A percentile compares a stretch with the other conserved stretches of the same genome.
phyloP scores from a whole-genome alignment of 192 early-diverging fungal species.

The Lunasporangiospora selenospora region DNA sequence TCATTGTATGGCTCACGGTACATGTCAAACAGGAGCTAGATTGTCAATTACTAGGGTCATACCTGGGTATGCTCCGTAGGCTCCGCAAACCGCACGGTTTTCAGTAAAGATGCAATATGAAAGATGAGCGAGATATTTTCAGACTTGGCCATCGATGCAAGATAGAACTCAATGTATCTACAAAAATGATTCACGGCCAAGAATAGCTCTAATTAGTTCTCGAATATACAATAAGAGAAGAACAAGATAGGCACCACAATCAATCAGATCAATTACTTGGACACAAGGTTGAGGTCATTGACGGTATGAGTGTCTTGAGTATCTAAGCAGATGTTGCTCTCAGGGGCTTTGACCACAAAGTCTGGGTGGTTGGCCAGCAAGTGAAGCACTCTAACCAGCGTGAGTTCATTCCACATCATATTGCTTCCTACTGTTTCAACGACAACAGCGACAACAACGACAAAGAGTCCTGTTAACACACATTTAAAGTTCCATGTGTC shows the following conservation, averaged over 20 bases:
- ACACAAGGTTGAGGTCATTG: conserved; percentile 25
- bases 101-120: conserved; percentile 75
- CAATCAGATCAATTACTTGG: conserved; percentile 12
- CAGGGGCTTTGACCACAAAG: conserved; percentile 54
- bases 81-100: conserved; percentile 71
- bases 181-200: background rate
- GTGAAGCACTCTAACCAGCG: conserved; percentile 70
- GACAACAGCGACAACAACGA: background rate
- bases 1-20: background rate
- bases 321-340: conserved; percentile 24
- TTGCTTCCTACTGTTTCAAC: conserved; percentile 30
- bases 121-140: conserved; percentile 90
- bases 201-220: background rate
- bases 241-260: background rate
- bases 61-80: conserved; percentile 56
- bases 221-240: background rate
- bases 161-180: conserved; percentile 87
- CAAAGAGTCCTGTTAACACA: background rate
- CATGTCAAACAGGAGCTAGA: background rate
- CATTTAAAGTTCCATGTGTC: background rate
- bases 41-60: conserved; percentile 6
- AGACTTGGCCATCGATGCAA: conserved; percentile 75
- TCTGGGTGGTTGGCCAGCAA: conserved; percentile 89
- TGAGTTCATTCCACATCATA: conserved; percentile 61
- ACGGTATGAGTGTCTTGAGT: conserved; percentile 7